Conservation (phyloP, 345 rosid genomes). For the Melaleuca quinquenervia region DNA sequence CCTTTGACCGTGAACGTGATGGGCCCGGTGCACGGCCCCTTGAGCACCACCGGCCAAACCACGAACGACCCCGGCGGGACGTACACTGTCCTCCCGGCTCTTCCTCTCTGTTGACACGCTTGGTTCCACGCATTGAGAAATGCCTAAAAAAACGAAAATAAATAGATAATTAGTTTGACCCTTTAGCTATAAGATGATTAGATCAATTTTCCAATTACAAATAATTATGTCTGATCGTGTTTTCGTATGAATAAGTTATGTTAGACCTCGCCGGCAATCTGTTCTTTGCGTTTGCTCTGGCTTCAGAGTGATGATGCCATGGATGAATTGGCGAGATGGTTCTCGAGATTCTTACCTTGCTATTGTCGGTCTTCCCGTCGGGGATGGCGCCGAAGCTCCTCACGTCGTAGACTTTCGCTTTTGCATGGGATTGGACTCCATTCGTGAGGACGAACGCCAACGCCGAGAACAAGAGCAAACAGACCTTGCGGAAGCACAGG, state of each 20-base stretch:
- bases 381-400: slow-evolving; percentile 7
- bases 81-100: not conserved
- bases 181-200: too few relatives aligned
- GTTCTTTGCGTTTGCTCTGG: not conserved
- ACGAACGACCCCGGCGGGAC: slow-evolving; percentile 14
- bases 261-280: not conserved
- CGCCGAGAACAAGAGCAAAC: not conserved
- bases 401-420: slow-evolving; percentile 3
- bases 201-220: too few relatives aligned
- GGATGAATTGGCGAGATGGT: not conserved
- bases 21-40: slow-evolving; percentile 24
- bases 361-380: slow-evolving; percentile 4
- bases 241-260: too few relatives aligned
- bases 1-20: slow-evolving; percentile 5
- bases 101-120: slow-evolving; percentile 6
- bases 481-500: not conserved
- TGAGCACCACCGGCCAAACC: not conserved
- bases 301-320: not conserved
- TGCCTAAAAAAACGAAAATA: not conserved
- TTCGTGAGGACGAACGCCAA: not conserved
- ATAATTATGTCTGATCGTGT: too few relatives aligned
- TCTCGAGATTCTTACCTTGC: not conserved
- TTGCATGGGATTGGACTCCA: not conserved
- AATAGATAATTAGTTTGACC: not conserved
- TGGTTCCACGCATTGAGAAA: slow-evolving; percentile 11